Base-by-base conservation (phyloP, 2,329 filamentous ascomycete species). In the Aspergillus intermedius region DNA sequence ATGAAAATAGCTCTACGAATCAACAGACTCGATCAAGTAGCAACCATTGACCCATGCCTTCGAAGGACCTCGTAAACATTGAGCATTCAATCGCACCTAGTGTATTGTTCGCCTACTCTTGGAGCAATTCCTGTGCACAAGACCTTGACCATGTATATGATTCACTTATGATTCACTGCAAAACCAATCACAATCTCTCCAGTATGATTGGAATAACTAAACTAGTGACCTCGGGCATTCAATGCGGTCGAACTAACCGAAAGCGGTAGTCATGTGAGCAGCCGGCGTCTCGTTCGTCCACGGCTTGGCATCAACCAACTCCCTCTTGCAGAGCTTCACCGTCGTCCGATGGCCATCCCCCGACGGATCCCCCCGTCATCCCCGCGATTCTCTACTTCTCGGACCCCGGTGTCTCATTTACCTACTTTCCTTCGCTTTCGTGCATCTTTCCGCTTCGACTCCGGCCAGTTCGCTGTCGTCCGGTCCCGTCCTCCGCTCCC, bases 231-330 rank as follows among this genome's bases (percentile, higher is more conserved):
- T 13, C 6, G 17, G 17, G n/a, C 34, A 37, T n/a, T 19, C 34
- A n/a, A 15, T 8, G 9, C 34, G 34, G n/a, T n/a, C 13, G 34
- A 17, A 17, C 25, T 28, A 45, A 41, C 49, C 49, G 25, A 37
- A 56, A 44, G 41, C 52, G 42, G 54, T 19, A 43, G n/a, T 62
- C 65, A 68, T 53, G 55, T 68, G 65, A 59, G 48, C 45, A 30
- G 28, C 46, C 44, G 15, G 25, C 44, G 54, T 58, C 58, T 64
- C 56, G 56, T 30, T 60, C 55, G 54, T 54, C 59, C 56, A 56
- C 56, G 62, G 60, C 65, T 69, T 69, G 66, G 67, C 66, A 66
- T 68, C 63, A 30, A 63, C 64, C 59, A 64, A 64, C 62, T 65
- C 61, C 58, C 59, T 65, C 61, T 60, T 51, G 10, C 53, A 58